Evolutionary conservation across 352 stramenopile species (phyloP), one percentile per base, ranked within the genome.

Genomic region (Phytopythium sindhum): DNA sequence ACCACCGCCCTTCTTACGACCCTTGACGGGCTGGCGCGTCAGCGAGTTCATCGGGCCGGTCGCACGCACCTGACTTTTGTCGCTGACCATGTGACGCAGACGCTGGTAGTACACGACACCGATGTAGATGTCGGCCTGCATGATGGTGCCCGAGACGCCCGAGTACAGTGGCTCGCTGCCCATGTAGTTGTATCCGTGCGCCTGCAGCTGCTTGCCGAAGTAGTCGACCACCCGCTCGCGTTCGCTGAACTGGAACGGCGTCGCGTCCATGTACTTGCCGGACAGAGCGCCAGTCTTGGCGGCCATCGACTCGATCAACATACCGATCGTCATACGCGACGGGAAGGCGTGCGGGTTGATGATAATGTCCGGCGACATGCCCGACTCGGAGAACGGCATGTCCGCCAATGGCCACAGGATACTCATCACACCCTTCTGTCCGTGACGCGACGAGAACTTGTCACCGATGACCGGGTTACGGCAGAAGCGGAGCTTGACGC

Each of bases 41-140:
- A 99, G 82, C 69, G 88, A 92, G 80, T 99, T 99, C 66, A 99
- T 98, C 39, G 96, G 95, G 14, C 98, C 98, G 35, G 96, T 99
- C 6, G 97, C 91, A 70, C 98, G 95, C 57, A 99, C 98, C 80
- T 99, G 98, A 59, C 89, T 98, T 88, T 99, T 99, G 85, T 99
- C 98, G 66, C 93, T 99, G 62, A 99, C 98, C 98, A 99, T 99
- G 88, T 99, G 98, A 60, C 98, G 92, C 70, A 99, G 80, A 55
- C 98, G 89, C 88, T 99, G 98, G 78, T 99, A 99, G 81, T 98
- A 99, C 39, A 99, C 98, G n/a, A 99, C 88, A 47, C 98, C 98
- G 61, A 99, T 99, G 86, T 99, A 99, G 52, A 99, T 98, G 70
- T 99, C 97, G 19, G 97, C 98, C 53, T 99, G 95, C 95, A 99